Percentiles rank a stretch among this genome's conserved stretches.
These are phyloP conservation scores for Pichia deserticola DNA, from an alignment of 805 yeast species.

Conservation along the genomic window DNA sequence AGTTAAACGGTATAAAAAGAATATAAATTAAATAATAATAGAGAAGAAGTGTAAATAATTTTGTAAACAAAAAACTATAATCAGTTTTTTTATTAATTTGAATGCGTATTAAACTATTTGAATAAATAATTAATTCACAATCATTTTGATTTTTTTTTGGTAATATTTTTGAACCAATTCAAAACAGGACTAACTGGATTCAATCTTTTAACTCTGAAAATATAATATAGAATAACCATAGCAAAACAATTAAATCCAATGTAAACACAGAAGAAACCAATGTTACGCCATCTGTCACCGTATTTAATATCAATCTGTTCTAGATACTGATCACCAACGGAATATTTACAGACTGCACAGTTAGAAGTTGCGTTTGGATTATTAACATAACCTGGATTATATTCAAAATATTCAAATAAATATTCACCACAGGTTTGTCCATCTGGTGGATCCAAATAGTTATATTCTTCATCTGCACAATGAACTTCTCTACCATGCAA, in stretches of 20 bases:
- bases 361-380: slow-evolving; percentile 41
- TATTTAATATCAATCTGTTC: slow-evolving; percentile 35
- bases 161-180: background rate
- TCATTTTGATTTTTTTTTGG: background rate
- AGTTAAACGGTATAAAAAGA: no score
- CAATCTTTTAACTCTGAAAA: slow-evolving; percentile 25
- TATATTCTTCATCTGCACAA: slow-evolving; percentile 44
- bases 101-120: no score
- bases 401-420: slow-evolving; percentile 32
- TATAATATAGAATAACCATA: slow-evolving; percentile 31
- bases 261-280: slow-evolving; percentile 56
- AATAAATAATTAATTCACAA: no score
- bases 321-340: slow-evolving; percentile 42
- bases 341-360: slow-evolving; percentile 44
- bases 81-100: no score
- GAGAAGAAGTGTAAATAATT: no score
- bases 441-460: slow-evolving; percentile 42
- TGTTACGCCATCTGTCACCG: slow-evolving; percentile 54
- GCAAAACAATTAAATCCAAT: slow-evolving; percentile 42
- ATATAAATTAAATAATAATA: no score
- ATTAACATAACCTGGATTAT: slow-evolving; percentile 46
- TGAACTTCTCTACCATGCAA: slow-evolving; percentile 44
- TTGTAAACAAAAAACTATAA: no score
- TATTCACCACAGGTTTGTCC: slow-evolving; percentile 62
- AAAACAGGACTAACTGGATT: background rate